These are phyloP conservation scores for Kentomonas sorsogonicus DNA, from an alignment of 208 protist species.

Conservation along the genomic window DNA sequence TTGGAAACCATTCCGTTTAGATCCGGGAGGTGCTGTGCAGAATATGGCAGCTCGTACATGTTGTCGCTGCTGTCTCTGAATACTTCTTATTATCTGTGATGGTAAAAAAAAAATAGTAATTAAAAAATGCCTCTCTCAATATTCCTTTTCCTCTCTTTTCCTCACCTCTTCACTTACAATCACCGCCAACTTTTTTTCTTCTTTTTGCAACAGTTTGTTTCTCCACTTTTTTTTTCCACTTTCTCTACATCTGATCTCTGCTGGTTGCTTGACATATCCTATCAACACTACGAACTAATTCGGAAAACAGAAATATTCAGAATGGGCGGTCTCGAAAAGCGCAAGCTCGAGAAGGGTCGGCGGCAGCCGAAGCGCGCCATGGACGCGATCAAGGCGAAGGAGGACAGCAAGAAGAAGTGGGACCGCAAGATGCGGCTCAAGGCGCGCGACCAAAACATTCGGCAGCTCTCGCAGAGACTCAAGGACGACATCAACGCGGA, in stretches of 20 bases:
- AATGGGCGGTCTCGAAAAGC: conserved; percentile 66
- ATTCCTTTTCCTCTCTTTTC: not conserved
- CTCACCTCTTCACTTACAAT: not conserved
- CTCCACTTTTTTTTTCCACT: not conserved
- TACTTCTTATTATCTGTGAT: not conserved
- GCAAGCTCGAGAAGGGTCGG: conserved; percentile 47
- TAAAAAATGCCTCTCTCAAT: conserved; percentile 5
- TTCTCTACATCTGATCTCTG: not conserved
- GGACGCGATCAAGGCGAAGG: conserved; percentile 37
- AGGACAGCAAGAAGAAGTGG: conserved; percentile 57
- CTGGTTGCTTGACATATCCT: not conserved
- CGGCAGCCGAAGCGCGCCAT: conserved; percentile 51
- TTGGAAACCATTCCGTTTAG: no score
- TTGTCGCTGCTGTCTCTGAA: no score
- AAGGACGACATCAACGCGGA: conserved; percentile 83
- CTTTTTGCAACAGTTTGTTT: conserved; percentile 2
- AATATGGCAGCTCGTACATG: no score
- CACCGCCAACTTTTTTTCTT: not conserved
- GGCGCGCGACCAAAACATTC: conserved; percentile 50
- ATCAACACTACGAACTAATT: conserved; percentile 6
- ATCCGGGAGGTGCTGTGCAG: no score
- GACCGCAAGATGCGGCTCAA: conserved; percentile 78
- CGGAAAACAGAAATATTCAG: not conserved
- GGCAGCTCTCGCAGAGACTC: conserved; percentile 57
- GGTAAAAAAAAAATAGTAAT: conserved; percentile 3